Conservation (phyloP, 768 basidiomycete genomes). For the Auriscalpium vulgare region DNA sequence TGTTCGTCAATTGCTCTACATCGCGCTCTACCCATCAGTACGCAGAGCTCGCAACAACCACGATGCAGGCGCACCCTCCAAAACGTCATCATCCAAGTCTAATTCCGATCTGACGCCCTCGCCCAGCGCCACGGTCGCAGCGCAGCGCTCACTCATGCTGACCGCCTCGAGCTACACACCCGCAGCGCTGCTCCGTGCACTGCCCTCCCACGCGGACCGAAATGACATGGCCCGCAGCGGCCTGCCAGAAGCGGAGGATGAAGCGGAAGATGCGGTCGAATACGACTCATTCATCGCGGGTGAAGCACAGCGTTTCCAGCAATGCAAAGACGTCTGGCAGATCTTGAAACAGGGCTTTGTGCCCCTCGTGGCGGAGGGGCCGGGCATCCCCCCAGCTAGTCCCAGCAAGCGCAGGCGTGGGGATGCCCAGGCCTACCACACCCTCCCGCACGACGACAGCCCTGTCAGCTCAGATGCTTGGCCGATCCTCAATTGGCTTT, state of each 20-base stretch:
- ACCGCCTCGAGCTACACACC: constrained; percentile 13
- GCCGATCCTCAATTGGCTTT: constrained; percentile 63
- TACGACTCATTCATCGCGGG: constrained; percentile 11
- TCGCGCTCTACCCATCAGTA: constrained; percentile 13
- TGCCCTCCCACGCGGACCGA: constrained; percentile 9
- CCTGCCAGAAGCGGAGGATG: background rate
- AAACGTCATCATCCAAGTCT: constrained; percentile 8
- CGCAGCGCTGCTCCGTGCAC: constrained; percentile 10
- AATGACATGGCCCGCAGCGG: constrained; percentile 1
- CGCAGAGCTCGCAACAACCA: background rate
- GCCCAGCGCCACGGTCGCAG: constrained; percentile 6
- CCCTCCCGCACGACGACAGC: constrained; percentile 18
- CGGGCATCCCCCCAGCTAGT: constrained; percentile 3
- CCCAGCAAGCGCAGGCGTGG: constrained; percentile 20
- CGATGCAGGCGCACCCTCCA: constrained; percentile 3
- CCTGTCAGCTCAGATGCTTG: constrained; percentile 56
- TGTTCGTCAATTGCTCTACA: constrained; percentile 15
- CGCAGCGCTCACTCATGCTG: constrained; percentile 10
- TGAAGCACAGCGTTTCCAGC: constrained; percentile 12
- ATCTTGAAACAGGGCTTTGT: constrained; percentile 13
- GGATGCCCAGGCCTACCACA: constrained; percentile 20
- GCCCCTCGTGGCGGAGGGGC: background rate
- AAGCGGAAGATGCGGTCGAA: constrained; percentile 2
- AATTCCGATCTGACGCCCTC: background rate
- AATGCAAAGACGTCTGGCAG: constrained; percentile 17